Conservation (phyloP, 2,329 filamentous ascomycete genomes). For the Ilyonectria mors-panacis region DNA sequence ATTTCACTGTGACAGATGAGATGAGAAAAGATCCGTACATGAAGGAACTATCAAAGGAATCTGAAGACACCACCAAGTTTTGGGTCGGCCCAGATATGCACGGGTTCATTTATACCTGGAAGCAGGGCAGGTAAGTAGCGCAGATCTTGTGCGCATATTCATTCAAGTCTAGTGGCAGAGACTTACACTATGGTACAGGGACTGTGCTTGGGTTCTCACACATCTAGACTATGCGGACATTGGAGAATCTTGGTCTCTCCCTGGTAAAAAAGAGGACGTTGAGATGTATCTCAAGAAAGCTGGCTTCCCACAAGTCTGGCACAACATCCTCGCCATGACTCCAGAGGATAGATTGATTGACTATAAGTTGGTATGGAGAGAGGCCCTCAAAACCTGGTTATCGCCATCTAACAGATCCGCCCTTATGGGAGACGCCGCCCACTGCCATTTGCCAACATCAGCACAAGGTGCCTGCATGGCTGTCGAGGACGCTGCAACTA, state of each 20-base stretch:
- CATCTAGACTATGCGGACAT: conserved; percentile 6
- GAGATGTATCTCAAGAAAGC: background rate
- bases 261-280: background rate
- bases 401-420: conserved; percentile 15
- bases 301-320: too few relatives aligned
- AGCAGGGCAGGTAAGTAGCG: too few relatives aligned
- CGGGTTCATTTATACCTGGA: conserved; percentile 9
- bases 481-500: conserved; percentile 35
- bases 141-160: conserved; percentile 1
- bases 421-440: conserved; percentile 38
- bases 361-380: conserved; percentile 39
- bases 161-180: too few relatives aligned
- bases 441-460: conserved; percentile 38
- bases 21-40: background rate
- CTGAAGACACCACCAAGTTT: conserved; percentile 4
- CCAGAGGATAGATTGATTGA: conserved; percentile 28
- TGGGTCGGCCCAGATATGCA: conserved; percentile 2
- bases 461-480: conserved; percentile 39
- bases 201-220: too few relatives aligned
- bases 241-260: conserved; percentile 6
- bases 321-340: background rate
- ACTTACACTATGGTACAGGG: too few relatives aligned
- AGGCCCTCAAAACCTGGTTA: conserved; percentile 35
- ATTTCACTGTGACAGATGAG: background rate
- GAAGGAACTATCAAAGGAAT: background rate